A percentile compares a stretch with the other conserved stretches of the same genome.
Evolutionary conservation across 2,329 filamentous ascomycete species (phyloP).

Genomic region (Ophiocordyceps camponoti-floridani): DNA sequence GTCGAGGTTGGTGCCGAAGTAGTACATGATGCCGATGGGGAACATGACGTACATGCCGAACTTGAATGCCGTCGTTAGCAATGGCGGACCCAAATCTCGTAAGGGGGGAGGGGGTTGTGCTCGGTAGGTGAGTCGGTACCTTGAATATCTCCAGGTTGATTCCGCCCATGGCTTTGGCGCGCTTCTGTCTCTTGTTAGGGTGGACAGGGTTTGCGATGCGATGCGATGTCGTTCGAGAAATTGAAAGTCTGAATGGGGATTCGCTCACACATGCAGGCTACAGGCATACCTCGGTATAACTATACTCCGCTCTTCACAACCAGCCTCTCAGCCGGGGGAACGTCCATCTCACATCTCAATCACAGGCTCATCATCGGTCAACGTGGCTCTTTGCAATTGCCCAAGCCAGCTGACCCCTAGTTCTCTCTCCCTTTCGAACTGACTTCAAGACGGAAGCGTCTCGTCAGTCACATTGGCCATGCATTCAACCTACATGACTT

Average conservation of each 20-base stretch:
- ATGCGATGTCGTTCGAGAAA: no score
- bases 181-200: neutral
- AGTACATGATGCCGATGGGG: conserved; percentile 98
- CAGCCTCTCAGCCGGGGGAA: neutral
- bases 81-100: neutral
- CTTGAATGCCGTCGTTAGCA: conserved; percentile 23
- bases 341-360: neutral
- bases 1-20: conserved; percentile 97
- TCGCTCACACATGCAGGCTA: neutral
- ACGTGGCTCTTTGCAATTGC: neutral
- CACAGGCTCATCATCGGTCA: neutral
- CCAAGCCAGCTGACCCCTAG: neutral
- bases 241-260: neutral
- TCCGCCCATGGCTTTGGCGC: conserved; percentile 45
- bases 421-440: neutral
- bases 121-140: conserved; percentile 23
- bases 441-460: neutral
- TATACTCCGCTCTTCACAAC: neutral
- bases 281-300: neutral
- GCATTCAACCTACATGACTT: conserved; percentile 3
- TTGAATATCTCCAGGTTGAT: conserved; percentile 93
- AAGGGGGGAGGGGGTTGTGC: neutral
- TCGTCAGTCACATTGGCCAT: neutral
- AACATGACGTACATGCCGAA: conserved; percentile 99
- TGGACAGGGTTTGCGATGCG: neutral